These are phyloP conservation scores for Albugo candida DNA, from an alignment of 352 stramenopile species.

Conservation along the genomic window DNA sequence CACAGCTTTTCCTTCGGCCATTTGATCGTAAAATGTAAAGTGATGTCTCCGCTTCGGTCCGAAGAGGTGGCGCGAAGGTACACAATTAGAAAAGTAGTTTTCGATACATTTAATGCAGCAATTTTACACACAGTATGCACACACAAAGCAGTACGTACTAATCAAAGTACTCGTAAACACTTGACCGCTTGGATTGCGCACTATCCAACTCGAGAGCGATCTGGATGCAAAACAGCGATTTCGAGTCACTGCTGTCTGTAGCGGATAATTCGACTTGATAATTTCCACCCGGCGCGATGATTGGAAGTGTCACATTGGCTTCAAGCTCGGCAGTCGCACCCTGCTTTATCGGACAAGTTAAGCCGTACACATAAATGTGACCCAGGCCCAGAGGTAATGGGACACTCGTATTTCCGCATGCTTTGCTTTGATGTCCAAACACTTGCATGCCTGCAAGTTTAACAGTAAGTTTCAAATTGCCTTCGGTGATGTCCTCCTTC, in stretches of 20 bases:
- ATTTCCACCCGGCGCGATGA: conserved; percentile 56
- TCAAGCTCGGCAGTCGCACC: conserved; percentile 47
- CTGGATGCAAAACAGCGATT: conserved; percentile 61
- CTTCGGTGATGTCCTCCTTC: conserved; percentile 32
- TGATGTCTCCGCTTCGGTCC: too few species aligned
- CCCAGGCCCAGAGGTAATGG: conserved; percentile 60
- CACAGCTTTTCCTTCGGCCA: too few species aligned
- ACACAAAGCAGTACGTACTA: too few species aligned
- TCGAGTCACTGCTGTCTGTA: conserved; percentile 16
- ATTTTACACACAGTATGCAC: too few species aligned
- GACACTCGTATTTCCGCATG: conserved; percentile 63
- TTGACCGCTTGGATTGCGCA: conserved; percentile 18
- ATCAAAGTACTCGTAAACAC: conserved; percentile 28
- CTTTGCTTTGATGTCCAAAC: conserved; percentile 45
- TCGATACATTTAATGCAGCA: too few species aligned
- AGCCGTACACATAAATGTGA: conserved; percentile 71
- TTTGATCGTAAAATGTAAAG: too few species aligned
- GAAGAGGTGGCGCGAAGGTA: too few species aligned
- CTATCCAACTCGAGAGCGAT: conserved; percentile 48
- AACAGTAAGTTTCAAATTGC: conserved; percentile 34
- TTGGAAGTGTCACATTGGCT: conserved; percentile 63
- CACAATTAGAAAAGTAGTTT: too few species aligned
- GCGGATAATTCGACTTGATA: conserved; percentile 65
- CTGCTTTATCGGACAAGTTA: conserved; percentile 43
- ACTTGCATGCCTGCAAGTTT: conserved; percentile 50